Evolutionary conservation across 1,284 basidiomycete species (phyloP).

Genomic region (Ceratorhiza oryzae-sativae): DNA sequence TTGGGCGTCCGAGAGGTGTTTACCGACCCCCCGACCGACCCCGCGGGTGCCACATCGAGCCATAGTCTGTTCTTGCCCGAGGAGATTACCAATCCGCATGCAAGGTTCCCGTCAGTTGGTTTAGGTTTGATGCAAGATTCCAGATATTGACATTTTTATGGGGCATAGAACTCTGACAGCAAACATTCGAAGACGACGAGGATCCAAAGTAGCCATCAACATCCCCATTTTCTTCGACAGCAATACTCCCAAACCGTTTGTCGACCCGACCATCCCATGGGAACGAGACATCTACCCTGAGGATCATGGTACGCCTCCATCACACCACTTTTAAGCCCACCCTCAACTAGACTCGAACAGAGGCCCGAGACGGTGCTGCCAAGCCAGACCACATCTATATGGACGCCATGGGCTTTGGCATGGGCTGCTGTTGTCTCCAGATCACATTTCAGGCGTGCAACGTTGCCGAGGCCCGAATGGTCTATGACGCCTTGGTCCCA

Average conservation of each 20-base stretch:
- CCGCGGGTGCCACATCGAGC: constrained; percentile 77
- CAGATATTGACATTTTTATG: constrained; percentile 4
- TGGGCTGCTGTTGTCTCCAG: constrained; percentile 98
- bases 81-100: constrained; percentile 92
- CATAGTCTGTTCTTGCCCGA: constrained; percentile 95
- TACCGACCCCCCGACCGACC: constrained; percentile 87
- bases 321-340: not conserved
- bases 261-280: constrained; percentile 89
- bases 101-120: constrained; percentile 84
- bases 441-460: constrained; percentile 97
- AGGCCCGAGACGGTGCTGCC: constrained; percentile 81
- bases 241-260: constrained; percentile 85
- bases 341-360: constrained; percentile 51
- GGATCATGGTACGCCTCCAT: constrained; percentile 55
- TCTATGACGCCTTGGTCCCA: constrained; percentile 95
- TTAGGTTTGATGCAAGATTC: not conserved
- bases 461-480: constrained; percentile 85
- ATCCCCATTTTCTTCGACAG: constrained; percentile 91
- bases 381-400: constrained; percentile 93
- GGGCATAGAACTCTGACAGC: constrained; percentile 84
- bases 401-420: constrained; percentile 99
- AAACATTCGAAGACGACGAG: constrained; percentile 89
- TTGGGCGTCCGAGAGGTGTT: constrained; percentile 89
- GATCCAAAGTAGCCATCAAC: constrained; percentile 95
- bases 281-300: constrained; percentile 80